Conservation (phyloP, 1,284 basidiomycete species). For the Mycosarcoma mackinlayi region DNA sequence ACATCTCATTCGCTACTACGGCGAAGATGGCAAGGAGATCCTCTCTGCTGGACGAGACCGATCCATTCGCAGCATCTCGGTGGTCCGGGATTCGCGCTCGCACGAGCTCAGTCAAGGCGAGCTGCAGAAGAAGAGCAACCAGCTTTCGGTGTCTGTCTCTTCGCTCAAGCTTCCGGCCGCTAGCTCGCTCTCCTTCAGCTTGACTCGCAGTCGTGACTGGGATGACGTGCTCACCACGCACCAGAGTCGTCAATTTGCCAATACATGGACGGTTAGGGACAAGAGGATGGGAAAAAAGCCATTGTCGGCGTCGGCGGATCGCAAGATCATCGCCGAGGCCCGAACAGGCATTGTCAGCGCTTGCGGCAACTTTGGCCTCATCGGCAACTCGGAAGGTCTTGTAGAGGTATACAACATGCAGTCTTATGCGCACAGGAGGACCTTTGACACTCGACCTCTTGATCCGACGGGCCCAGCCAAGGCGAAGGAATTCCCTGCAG, state of each 20-base stretch:
- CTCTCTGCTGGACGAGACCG: constrained; percentile 76
- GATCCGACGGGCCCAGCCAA: constrained; percentile 31
- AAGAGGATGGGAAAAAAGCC: constrained; percentile 56
- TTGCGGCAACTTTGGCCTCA: constrained; percentile 95
- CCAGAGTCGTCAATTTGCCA: constrained; percentile 71
- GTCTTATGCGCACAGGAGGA: constrained; percentile 84
- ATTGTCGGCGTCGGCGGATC: constrained; percentile 38
- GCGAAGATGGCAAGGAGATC: constrained; percentile 93
- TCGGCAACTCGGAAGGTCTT: constrained; percentile 67
- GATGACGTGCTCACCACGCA: constrained; percentile 94
- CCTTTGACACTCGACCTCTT: constrained; percentile 52
- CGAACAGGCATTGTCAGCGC: constrained; percentile 76
- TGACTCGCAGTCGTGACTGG: constrained; percentile 91
- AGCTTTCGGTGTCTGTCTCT: constrained; percentile 81
- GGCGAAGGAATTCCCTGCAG: constrained; percentile 37
- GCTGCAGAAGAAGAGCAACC: constrained; percentile 78
- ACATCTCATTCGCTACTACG: constrained; percentile 92
- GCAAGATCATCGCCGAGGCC: constrained; percentile 70
- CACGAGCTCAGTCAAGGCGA: constrained; percentile 95
- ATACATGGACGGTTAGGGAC: constrained; percentile 63
- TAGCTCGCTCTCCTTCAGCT: constrained; percentile 81
- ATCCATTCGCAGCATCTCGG: constrained; percentile 86
- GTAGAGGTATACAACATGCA: constrained; percentile 72
- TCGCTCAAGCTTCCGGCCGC: constrained; percentile 74
- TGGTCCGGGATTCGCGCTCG: constrained; percentile 74